Percentiles rank a stretch among this genome's conserved stretches.
Conservation (phyloP, 768 basidiomycete species). For the Leccinum longicurvipes region DNA sequence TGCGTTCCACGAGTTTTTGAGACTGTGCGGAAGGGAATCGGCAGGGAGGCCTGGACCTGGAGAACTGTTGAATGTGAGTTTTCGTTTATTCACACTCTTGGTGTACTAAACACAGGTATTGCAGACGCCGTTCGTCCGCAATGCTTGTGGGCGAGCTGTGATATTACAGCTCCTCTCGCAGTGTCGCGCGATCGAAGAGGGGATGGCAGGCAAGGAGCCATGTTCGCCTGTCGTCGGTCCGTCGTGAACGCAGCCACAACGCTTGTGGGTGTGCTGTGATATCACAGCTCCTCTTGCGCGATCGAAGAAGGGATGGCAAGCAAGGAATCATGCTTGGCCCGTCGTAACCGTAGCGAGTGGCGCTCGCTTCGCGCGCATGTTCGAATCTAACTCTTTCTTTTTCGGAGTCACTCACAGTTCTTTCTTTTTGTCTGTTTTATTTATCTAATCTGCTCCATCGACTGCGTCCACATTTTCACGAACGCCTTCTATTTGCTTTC, state of each 20-base stretch:
- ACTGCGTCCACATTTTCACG: too few relatives aligned
- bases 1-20: conserved; percentile 71
- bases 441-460: too few relatives aligned
- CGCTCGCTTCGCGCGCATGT: too few relatives aligned
- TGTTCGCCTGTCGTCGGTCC: neutral
- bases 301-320: conserved; percentile 48
- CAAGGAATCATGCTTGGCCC: too few relatives aligned
- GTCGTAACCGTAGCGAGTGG: neutral
- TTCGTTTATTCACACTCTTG: neutral
- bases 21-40: conserved; percentile 60
- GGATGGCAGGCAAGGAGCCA: conserved; percentile 16
- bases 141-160: conserved; percentile 65
- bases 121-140: conserved; percentile 63
- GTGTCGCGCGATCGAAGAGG: conserved; percentile 64
- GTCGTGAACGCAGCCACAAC: conserved; percentile 47
- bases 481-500: too few relatives aligned
- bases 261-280: conserved; percentile 69
- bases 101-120: conserved; percentile 4
- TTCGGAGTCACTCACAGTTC: too few relatives aligned
- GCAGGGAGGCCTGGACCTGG: conserved; percentile 51
- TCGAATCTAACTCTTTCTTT: too few relatives aligned
- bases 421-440: too few relatives aligned
- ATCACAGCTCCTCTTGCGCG: conserved; percentile 56
- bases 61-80: conserved; percentile 56
- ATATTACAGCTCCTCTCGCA: conserved; percentile 63